Evolutionary conservation across 805 yeast genomes (phyloP), one percentile per base, ranked within the genome.

Genomic region (Candida sonorensis): DNA sequence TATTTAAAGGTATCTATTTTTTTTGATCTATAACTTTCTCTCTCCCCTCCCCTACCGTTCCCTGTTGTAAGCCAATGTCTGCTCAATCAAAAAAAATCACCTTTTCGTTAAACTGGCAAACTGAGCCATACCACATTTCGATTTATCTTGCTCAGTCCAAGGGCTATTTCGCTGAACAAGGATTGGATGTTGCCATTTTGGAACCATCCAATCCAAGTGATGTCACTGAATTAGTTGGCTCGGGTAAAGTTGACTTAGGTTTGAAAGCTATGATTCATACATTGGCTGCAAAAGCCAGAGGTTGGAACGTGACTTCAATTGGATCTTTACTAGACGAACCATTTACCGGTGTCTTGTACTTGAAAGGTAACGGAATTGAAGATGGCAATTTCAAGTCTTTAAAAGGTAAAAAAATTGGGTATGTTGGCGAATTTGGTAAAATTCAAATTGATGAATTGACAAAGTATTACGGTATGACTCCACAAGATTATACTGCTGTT

Each of bases 201-300:
- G 76, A 72, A 47, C 77, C 77, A 31, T 63, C 73, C 26, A 70
- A 71, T 42, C 77, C 77, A 15, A 67, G 75, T 10, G 77, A 72
- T 49, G 77, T 71, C 27, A 72, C 77, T 17, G 76, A 72, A 37
- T 55, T 72, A 38, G 66, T 72, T 49, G 77, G 77, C 6, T 62
- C 72, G 2, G 77, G 77, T 19, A 72, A 72, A 40, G 60, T 69
- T 30, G 77, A 72, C 53, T 68, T 72, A 73, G 77, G 77, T 10
- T 57, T 72, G 40, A 72, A 72, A 48, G 77, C 77, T 27, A 72
- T 72, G 77, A 70, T 72, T 42, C 77, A 72, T 45, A 72, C 77
- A 5, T 54, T 72, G 37, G 77, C 77, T 33, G 77, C 76, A 16
- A 71, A 70, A 48, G 77, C 77, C 10, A 62, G 77, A 39, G 76